Base-by-base conservation (phyloP, 2,329 filamentous ascomycete genomes). In the Ophiostoma quercus region DNA sequence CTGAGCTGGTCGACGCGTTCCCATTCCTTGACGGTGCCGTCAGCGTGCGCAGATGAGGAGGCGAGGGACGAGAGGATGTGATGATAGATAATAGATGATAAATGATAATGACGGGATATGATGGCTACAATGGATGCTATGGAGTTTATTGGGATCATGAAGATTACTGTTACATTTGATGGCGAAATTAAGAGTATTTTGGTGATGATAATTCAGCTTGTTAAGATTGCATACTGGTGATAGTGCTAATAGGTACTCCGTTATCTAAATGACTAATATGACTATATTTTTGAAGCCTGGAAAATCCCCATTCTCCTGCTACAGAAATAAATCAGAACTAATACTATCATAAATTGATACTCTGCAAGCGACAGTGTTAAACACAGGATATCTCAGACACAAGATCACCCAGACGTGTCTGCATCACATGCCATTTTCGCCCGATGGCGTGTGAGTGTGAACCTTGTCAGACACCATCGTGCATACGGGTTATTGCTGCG, bases 1-100 rank as follows among this genome's bases (percentile, higher is more conserved):
- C 69, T 1, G 71, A 71, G 51, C 57, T 72, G 29, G 68, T 72
- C 14, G 69, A 66, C 7, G 71, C 71, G 14, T 72, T 69, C 60
- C 69, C 69, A 0, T 70, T 71, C 14, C 22, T 72, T 34, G 66
- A 72, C 4, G 71, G 71, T 0, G 71, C 71, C 7, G 60, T 72
- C 3, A 71, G 69, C 29, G 69, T 72, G 43, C 57, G 66, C 5
- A 66, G 70, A 16, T 65, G 16, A 22, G 2, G 14, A 14, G 43
- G 43, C 43, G 7, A 29, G 19, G 4, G 34, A 22, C 32, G 22
- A 4, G 32, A 65, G 19, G 22, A 37, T 63, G 6, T n/a, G 43
- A 63, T 63, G 34, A 8, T 34, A 8, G 25, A 34, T 34, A 29
- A 63, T 47, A 47, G 43, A 63, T 63, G 34, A 8, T 34, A 8